phyloP scores from a whole-genome alignment of 352 stramenopile species.

The Phytophthora europaea region DNA sequence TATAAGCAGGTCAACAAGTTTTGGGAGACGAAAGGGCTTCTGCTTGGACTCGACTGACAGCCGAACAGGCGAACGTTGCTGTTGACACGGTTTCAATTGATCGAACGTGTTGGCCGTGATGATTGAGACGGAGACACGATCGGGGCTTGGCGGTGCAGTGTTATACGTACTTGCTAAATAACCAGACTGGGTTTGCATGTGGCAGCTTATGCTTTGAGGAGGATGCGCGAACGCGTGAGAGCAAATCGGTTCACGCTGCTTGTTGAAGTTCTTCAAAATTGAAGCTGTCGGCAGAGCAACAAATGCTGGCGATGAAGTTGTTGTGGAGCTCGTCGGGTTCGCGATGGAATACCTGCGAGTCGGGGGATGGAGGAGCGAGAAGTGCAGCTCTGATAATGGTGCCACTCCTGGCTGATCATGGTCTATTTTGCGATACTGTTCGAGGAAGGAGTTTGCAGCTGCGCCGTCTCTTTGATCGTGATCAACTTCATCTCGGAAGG shows the following conservation, averaged over 20 bases:
- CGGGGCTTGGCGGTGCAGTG: neutral
- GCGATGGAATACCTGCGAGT: neutral
- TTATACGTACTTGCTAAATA: neutral
- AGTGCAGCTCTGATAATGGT: conserved; percentile 12
- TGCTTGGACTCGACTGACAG: conserved; percentile 7
- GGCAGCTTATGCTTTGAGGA: conserved; percentile 8
- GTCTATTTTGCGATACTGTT: conserved; percentile 62
- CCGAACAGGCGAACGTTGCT: conserved; percentile 23
- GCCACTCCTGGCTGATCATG: neutral
- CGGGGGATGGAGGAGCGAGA: conserved; percentile 24
- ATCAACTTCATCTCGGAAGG: conserved; percentile 16
- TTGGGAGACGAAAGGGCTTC: conserved; percentile 30
- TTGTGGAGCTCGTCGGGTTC: conserved; percentile 2
- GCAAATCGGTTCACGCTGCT: conserved; percentile 2
- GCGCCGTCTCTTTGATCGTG: conserved; percentile 2
- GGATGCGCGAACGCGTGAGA: neutral
- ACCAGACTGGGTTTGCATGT: conserved; percentile 7
- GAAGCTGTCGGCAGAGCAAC: conserved; percentile 28
- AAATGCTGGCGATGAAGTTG: conserved; percentile 10
- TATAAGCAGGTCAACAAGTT: conserved; percentile 57
- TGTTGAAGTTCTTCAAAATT: conserved; percentile 9
- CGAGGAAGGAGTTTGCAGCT: conserved; percentile 50
- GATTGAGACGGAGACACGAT: conserved; percentile 2
- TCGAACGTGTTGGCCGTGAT: neutral
- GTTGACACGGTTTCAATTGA: conserved; percentile 6